phyloP scores from a whole-genome alignment of 2,329 filamentous ascomycete genomes.

The Nectriaceae sp. region DNA sequence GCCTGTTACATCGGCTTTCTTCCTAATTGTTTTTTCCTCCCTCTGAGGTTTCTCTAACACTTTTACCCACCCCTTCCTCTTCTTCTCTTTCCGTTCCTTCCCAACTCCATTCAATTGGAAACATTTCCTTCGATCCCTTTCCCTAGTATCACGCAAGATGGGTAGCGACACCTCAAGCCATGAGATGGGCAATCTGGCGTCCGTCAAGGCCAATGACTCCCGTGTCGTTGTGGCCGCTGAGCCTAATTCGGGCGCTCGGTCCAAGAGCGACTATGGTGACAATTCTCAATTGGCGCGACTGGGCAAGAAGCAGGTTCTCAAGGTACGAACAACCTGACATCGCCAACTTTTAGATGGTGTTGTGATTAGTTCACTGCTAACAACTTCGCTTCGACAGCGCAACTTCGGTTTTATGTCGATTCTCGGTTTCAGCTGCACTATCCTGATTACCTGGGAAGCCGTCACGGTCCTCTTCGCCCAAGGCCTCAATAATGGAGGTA shows the following conservation, averaged over 20 bases:
- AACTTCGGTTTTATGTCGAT: constrained; percentile 53
- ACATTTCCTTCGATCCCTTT: neutral
- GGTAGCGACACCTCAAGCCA: constrained; percentile 20
- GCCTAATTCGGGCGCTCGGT: constrained; percentile 17
- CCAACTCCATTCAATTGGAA: neutral
- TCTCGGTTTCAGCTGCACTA: constrained; percentile 53
- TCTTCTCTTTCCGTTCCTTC: neutral
- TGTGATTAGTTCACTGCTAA: neutral
- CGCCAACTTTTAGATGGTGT: neutral
- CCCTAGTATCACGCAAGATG: constrained; percentile 15
- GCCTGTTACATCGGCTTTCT: neutral
- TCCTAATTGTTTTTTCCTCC: neutral
- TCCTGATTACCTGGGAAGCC: constrained; percentile 56
- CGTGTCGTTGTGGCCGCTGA: constrained; percentile 14
- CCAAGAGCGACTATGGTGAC: constrained; percentile 18
- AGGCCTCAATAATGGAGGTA: constrained; percentile 51
- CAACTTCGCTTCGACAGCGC: constrained; percentile 30
- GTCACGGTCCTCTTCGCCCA: constrained; percentile 35
- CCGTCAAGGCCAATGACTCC: constrained; percentile 11
- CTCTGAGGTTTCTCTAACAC: neutral
- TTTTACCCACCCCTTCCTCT: neutral
- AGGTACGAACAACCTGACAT: constrained; percentile 10
- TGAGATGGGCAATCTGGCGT: constrained; percentile 24
- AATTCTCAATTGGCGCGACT: constrained; percentile 28
- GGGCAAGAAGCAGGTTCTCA: constrained; percentile 33